Evolutionary conservation across 2,329 filamentous ascomycete species (phyloP), one percentile per base, ranked within the genome.

Genomic region (Verticillium nonalfalfae): DNA sequence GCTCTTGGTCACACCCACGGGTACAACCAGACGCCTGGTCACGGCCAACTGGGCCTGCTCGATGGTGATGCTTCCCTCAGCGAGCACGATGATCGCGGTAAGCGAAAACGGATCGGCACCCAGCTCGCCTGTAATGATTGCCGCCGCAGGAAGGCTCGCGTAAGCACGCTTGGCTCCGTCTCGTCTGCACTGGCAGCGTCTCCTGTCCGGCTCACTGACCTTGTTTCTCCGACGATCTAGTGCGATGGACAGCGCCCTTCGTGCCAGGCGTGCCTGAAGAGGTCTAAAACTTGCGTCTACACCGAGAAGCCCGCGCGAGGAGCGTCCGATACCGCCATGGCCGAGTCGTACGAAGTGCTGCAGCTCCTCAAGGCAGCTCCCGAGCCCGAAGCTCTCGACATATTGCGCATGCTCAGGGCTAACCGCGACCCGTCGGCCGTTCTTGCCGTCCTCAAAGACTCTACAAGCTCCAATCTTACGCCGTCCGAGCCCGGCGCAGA

Each of bases 61-160:
- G 45, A 52, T 52, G 18, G 7, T 18, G 45, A 52, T 52, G 6
- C 7, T 9, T 9, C n/a, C 45, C 21, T 26, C 13, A 18, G 45
- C 45, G 45, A 52, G 7, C n/a, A 21, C 6, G 45, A 52, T 5
- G 63, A 63, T 6, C 21, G n/a, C 7, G 33, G 40, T 21, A 69
- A 68, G 50, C 62, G 63, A 40, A 68, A 67, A 33, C 66, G 68
- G 9, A 64, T 69, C 7, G 66, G 65, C 38, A 68, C 68, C n/a
- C 59, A 65, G 1, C 56, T 70, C 21, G 68, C 68, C 18, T 70
- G 68, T 59, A 68, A 70, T 57, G 39, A 59, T 9, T 70, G 68
- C 39, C 61, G 68, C 13, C 61, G 65, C 13, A 66, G 62, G 15
- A 70, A 70, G 56, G 66, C 66, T 34, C 63, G 68, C 18, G 68